Evolutionary conservation across 306 rosid species (phyloP).

Genomic region (Inga laurina): DNA sequence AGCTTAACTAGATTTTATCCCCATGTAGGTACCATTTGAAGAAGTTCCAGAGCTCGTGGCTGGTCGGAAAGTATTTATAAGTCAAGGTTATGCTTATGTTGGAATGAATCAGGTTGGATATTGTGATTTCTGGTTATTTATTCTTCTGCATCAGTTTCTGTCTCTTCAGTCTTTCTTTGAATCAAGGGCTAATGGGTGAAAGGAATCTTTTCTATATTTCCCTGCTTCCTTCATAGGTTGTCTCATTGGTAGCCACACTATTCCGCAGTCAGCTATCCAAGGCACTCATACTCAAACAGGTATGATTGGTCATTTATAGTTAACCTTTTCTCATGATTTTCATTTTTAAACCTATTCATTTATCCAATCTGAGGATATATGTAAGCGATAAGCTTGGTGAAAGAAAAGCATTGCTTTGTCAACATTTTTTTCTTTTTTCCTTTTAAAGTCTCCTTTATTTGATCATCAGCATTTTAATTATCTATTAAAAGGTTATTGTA

Average conservation of each 20-base stretch:
- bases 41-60: conserved; percentile 97
- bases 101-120: conserved; percentile 80
- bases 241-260: conserved; percentile 75
- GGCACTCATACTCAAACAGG: conserved; percentile 88
- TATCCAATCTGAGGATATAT: not conserved
- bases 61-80: conserved; percentile 77
- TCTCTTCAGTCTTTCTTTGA: conserved; percentile 19
- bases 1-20: conserved; percentile 20
- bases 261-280: conserved; percentile 85
- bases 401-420: not conserved
- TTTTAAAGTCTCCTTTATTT: not conserved
- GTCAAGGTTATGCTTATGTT: conserved; percentile 80
- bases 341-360: not conserved
- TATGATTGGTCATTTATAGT: conserved; percentile 33
- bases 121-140: conserved; percentile 18
- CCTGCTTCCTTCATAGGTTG: conserved; percentile 53
- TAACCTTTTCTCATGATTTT: not conserved
- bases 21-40: conserved; percentile 85
- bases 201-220: conserved; percentile 25
- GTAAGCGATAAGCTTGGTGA: not conserved
- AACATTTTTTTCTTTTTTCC: not conserved
- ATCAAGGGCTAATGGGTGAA: conserved; percentile 1
- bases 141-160: conserved; percentile 4
- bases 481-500: not conserved
- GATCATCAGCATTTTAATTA: not conserved